A percentile compares a stretch with the other conserved stretches of the same genome.
Conservation (phyloP, 495 filamentous ascomycete genomes). For the Haplographium delicatum region DNA sequence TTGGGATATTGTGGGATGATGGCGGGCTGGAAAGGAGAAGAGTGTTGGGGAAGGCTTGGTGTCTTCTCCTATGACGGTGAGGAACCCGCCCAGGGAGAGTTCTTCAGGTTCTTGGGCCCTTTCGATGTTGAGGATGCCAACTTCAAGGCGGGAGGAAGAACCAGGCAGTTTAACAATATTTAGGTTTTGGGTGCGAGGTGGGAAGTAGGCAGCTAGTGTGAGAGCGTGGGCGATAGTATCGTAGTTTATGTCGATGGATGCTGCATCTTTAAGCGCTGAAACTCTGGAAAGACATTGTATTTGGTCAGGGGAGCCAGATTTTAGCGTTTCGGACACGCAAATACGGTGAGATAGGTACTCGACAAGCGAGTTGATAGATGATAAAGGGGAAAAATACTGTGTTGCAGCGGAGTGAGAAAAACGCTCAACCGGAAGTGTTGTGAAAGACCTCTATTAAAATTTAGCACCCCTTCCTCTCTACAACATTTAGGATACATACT, state of each 20-base stretch:
- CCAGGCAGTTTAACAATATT: constrained; percentile 24
- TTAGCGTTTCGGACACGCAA: constrained; percentile 34
- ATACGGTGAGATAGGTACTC: constrained; percentile 51
- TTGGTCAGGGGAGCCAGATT: constrained; percentile 9
- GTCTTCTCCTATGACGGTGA: constrained; percentile 75
- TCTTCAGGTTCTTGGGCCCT: constrained; percentile 56
- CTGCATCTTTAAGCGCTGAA: constrained; percentile 6
- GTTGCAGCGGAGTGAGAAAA: constrained; percentile 60
- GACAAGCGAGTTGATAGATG: constrained; percentile 43
- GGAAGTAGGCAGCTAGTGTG: constrained; percentile 19
- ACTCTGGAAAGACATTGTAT: constrained; percentile 14
- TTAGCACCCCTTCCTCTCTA: constrained; percentile 18
- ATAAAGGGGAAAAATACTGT: constrained; percentile 65
- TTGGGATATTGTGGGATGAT: constrained; percentile 54
- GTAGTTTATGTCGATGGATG: constrained; percentile 23
- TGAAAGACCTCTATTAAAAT: constrained; percentile 58
- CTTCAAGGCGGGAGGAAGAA: constrained; percentile 50
- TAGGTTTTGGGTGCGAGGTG: constrained; percentile 10
- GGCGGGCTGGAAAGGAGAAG: constrained; percentile 88
- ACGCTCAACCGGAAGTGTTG: constrained; percentile 53
- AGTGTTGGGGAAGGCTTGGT: constrained; percentile 59
- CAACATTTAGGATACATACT: constrained; percentile 29
- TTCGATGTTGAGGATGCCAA: constrained; percentile 75
- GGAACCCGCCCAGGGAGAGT: constrained; percentile 69
- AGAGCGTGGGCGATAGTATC: constrained; percentile 26